These are phyloP conservation scores for Caloboletus inedulis DNA, from an alignment of 1,284 basidiomycete genomes.

Conservation along the genomic window DNA sequence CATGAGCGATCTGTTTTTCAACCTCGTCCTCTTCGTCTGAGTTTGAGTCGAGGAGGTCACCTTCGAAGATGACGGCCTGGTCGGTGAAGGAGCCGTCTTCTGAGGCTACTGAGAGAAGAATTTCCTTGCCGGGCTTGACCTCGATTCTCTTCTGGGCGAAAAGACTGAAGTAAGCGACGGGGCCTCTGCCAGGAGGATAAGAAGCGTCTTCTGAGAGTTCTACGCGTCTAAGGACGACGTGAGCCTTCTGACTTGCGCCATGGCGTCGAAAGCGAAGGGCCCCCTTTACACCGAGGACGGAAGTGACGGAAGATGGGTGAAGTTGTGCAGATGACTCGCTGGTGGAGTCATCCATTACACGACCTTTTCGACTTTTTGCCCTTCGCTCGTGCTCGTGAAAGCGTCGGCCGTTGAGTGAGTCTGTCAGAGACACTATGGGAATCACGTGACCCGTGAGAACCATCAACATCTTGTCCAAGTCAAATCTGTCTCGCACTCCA, in stretches of 20 bases:
- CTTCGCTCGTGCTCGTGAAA: constrained; percentile 7
- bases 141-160: constrained; percentile 65
- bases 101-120: constrained; percentile 54
- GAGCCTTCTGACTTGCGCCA: constrained; percentile 56
- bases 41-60: constrained; percentile 40
- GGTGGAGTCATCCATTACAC: constrained; percentile 32
- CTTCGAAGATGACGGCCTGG: constrained; percentile 54
- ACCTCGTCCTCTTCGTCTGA: constrained; percentile 39
- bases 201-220: constrained; percentile 43
- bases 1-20: constrained; percentile 37
- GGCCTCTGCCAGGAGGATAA: constrained; percentile 37
- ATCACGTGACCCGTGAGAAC: constrained; percentile 24
- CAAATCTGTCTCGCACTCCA: no score
- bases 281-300: constrained; percentile 54
- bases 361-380: constrained; percentile 11
- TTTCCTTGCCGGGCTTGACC: constrained; percentile 63
- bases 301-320: constrained; percentile 34
- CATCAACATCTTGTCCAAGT: no score
- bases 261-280: constrained; percentile 54
- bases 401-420: constrained; percentile 4
- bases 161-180: constrained; percentile 52
- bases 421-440: neutral
- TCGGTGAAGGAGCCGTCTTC: constrained; percentile 51
- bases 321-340: constrained; percentile 24
- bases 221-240: constrained; percentile 57